phyloP scores from a whole-genome alignment of 2,329 filamentous ascomycete species.

The Pseudogymnoascus verrucosus region DNA sequence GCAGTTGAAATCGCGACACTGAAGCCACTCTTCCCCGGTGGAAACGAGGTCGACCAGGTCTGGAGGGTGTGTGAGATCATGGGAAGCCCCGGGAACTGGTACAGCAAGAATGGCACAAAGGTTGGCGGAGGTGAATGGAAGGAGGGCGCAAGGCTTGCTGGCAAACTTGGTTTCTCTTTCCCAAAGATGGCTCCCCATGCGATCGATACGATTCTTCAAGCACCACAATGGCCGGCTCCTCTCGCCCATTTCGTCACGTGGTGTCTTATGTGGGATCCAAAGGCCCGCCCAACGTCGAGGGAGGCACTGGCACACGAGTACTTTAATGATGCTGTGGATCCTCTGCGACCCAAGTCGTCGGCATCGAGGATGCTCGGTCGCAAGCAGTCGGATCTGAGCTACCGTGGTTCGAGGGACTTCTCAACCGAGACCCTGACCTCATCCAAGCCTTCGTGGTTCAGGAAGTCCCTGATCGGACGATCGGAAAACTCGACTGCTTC shows the following conservation, averaged over 20 bases:
- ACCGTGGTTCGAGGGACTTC: slow-evolving; percentile 55
- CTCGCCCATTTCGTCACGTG: slow-evolving; percentile 92
- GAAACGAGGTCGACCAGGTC: slow-evolving; percentile 97
- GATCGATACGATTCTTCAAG: slow-evolving; percentile 85
- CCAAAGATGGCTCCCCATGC: slow-evolving; percentile 98
- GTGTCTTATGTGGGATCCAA: slow-evolving; percentile 99
- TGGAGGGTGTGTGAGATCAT: slow-evolving; percentile 99
- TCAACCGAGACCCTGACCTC: slow-evolving; percentile 47
- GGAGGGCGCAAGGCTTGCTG: slow-evolving; percentile 83
- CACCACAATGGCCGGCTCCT: slow-evolving; percentile 84
- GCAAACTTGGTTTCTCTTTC: slow-evolving; percentile 96
- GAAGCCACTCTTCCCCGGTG: slow-evolving; percentile 93
- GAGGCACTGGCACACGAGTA: slow-evolving; percentile 96
- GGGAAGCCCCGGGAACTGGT: slow-evolving; percentile 98
- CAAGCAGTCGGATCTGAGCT: slow-evolving; percentile 78
- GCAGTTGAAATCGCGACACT: slow-evolving; percentile 94
- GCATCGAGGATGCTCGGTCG: slow-evolving; percentile 75
- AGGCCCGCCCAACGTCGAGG: slow-evolving; percentile 78
- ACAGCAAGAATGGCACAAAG: slow-evolving; percentile 77
- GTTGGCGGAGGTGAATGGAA: slow-evolving; percentile 97
- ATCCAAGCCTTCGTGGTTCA: slow-evolving; percentile 92
- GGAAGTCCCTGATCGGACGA: slow-evolving; percentile 82
- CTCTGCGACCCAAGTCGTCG: slow-evolving; percentile 83
- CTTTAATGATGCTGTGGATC: slow-evolving; percentile 86
- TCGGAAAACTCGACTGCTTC: slow-evolving; percentile 61